A percentile compares a stretch with the other conserved stretches of the same genome.
Evolutionary conservation across 768 basidiomycete species (phyloP).

Genomic region (Astraeus odoratus): DNA sequence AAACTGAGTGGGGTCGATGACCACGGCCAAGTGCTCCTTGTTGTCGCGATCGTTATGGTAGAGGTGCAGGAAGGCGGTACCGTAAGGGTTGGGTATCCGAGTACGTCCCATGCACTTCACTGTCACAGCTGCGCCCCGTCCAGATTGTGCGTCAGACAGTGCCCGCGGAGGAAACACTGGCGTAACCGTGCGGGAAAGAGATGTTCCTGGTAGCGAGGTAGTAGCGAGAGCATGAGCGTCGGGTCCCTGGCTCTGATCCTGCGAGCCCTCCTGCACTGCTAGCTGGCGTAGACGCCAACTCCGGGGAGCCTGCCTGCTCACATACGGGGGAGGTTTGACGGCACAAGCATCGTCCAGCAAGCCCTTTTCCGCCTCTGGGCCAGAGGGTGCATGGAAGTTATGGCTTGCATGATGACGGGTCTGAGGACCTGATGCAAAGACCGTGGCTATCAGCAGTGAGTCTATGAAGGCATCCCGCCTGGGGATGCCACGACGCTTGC

Average conservation of each 20-base stretch:
- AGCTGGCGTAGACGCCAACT: conserved; percentile 42
- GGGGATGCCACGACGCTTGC: conserved; percentile 36
- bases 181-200: conserved; percentile 29
- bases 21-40: conserved; percentile 95
- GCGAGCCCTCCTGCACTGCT: conserved; percentile 37
- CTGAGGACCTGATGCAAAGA: conserved; percentile 65
- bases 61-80: conserved; percentile 85
- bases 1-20: conserved; percentile 87
- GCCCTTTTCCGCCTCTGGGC: conserved; percentile 41
- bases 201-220: conserved; percentile 25
- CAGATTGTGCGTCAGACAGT: conserved; percentile 1
- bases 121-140: conserved; percentile 29
- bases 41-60: conserved; percentile 89
- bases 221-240: conserved; percentile 34
- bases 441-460: conserved; percentile 73
- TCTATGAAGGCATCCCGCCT: conserved; percentile 71
- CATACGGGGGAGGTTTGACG: conserved; percentile 50
- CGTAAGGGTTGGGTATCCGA: conserved; percentile 94
- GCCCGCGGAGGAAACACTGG: conserved; percentile 18
- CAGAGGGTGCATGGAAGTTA: conserved; percentile 56
- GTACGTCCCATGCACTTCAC: conserved; percentile 96
- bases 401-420: conserved; percentile 86
- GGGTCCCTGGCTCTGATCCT: conserved; percentile 39
- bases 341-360: conserved; percentile 34
- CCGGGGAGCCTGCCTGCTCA: conserved; percentile 72